Evolutionary conservation across 352 stramenopile species (phyloP).

Genomic region (Phytophthora sp.): DNA sequence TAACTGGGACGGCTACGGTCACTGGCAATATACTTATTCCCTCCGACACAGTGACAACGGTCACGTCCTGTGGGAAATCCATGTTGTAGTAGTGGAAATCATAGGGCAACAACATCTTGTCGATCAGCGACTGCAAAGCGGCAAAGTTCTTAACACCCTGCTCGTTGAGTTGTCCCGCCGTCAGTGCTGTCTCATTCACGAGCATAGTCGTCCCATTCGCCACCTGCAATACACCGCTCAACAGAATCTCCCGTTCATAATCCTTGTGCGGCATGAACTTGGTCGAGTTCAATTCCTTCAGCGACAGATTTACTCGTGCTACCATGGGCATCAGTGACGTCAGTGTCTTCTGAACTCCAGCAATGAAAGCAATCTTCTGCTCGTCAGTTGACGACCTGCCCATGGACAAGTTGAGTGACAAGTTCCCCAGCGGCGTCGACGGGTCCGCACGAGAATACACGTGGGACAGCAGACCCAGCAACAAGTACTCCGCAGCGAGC

Average conservation of each 20-base stretch:
- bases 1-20: conserved; percentile 54
- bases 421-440: conserved; percentile 69
- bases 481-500: conserved; percentile 71
- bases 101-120: conserved; percentile 82
- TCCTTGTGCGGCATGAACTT: conserved; percentile 80
- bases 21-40: conserved; percentile 78
- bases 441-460: conserved; percentile 73
- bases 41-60: conserved; percentile 69
- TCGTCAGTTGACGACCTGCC: conserved; percentile 23
- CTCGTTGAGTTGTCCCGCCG: conserved; percentile 68
- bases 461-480: conserved; percentile 72
- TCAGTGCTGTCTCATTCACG: conserved; percentile 73
- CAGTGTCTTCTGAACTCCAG: conserved; percentile 40
- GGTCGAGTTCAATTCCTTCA: conserved; percentile 63
- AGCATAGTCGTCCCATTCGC: conserved; percentile 68
- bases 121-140: conserved; percentile 71
- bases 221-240: conserved; percentile 63
- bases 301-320: conserved; percentile 55
- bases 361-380: conserved; percentile 30
- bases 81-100: conserved; percentile 88
- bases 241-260: conserved; percentile 70
- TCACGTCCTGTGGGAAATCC: conserved; percentile 82
- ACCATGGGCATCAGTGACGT: conserved; percentile 62
- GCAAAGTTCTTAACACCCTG: conserved; percentile 79
- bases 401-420: conserved; percentile 73